A percentile compares a stretch with the other conserved stretches of the same genome.
Conservation (phyloP, 148 eudicot genomes). For the Rhododendron ovatum region DNA sequence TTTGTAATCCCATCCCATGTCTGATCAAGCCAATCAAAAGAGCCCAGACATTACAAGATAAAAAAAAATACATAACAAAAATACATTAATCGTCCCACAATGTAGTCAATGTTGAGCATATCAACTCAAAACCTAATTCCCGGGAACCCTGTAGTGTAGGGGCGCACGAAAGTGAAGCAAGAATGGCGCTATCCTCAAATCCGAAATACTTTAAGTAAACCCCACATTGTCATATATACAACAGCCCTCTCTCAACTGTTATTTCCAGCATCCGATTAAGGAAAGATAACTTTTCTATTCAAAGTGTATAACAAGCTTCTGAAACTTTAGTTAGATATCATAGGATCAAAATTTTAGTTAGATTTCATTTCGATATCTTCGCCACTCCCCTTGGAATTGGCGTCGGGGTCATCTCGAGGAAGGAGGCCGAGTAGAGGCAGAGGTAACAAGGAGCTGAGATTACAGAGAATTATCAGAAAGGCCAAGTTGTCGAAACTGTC, state of each 20-base stretch:
- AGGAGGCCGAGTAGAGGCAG: constrained; percentile 82
- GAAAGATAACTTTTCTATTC: neutral
- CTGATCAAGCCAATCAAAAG: neutral
- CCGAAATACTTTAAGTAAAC: neutral
- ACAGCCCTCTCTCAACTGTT: neutral
- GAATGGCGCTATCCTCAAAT: neutral
- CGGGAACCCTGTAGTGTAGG: too few species aligned
- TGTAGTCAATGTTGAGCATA: neutral
- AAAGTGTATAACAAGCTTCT: neutral
- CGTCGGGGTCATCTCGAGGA: constrained; percentile 49
- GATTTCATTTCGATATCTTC: constrained; percentile 77
- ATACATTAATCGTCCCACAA: neutral
- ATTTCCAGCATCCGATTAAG: neutral
- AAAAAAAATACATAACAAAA: neutral
- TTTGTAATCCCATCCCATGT: too few species aligned
- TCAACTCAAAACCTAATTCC: neutral
- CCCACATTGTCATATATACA: neutral
- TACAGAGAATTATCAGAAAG: constrained; percentile 72
- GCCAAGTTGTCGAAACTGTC: constrained; percentile 77
- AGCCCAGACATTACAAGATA: neutral
- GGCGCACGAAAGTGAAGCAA: neutral
- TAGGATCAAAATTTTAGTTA: constrained; percentile 27
- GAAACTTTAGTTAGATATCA: too few species aligned
- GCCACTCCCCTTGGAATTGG: constrained; percentile 25
- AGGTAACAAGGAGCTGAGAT: constrained; percentile 87